Conservation (phyloP, 306 rosid genomes). For the Prinsepia uniflora region DNA sequence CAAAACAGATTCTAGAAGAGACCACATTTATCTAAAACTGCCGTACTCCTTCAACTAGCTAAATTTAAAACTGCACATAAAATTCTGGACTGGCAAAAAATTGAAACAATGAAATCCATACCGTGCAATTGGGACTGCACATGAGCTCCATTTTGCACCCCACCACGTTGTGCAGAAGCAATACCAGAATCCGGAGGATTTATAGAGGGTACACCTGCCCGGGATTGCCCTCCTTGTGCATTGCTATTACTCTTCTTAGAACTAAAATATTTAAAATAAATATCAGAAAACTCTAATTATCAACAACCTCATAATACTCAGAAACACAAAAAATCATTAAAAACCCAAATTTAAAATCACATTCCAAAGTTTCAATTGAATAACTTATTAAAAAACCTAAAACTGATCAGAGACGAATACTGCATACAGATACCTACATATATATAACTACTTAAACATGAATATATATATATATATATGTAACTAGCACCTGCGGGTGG, state of each 20-base stretch:
- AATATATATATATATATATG: not conserved
- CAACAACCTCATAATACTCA: not conserved
- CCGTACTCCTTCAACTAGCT: not conserved
- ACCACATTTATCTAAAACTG: not conserved
- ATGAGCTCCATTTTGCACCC: conserved; percentile 62
- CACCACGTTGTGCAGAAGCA: conserved; percentile 37
- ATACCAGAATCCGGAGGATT: conserved; percentile 49
- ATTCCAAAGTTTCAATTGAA: conserved; percentile 13
- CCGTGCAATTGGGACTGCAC: conserved; percentile 52
- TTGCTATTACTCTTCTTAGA: conserved; percentile 59
- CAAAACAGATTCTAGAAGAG: conserved; percentile 1
- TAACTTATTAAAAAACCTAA: not conserved
- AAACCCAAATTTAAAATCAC: not conserved
- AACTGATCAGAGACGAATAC: conserved; percentile 5
- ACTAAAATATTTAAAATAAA: conserved; percentile 36
- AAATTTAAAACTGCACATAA: not conserved
- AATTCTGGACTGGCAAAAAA: not conserved
- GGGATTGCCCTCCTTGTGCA: conserved; percentile 88
- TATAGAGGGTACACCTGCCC: conserved; percentile 51
- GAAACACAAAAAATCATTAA: not conserved
- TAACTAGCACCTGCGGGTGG: conserved; percentile 51
- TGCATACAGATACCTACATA: not conserved
- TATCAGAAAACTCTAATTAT: conserved; percentile 4
- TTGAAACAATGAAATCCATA: conserved; percentile 22
- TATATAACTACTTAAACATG: not conserved